Percentiles rank a stretch among this genome's conserved stretches.
Evolutionary conservation across 2,329 filamentous ascomycete species (phyloP).

Genomic region (Hypoxylon sp.): DNA sequence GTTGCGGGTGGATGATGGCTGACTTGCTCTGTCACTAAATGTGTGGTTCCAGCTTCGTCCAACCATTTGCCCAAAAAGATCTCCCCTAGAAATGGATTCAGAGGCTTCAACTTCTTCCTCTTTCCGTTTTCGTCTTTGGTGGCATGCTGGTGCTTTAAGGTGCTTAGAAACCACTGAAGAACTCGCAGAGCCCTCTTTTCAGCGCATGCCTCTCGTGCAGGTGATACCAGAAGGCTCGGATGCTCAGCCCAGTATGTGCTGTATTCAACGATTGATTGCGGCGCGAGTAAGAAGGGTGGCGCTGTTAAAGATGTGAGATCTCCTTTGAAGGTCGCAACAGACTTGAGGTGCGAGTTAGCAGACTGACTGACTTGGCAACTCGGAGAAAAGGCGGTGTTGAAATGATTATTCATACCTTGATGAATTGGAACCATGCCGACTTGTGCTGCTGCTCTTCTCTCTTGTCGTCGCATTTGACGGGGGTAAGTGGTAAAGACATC

Average conservation of each 20-base stretch:
- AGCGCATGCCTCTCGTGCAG: conserved; percentile 82
- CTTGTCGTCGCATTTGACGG: conserved; percentile 46
- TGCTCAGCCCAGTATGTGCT: conserved; percentile 88
- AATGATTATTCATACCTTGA: conserved; percentile 45
- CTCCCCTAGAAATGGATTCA: conserved; percentile 97
- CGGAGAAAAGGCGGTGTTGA: not conserved
- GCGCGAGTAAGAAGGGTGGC: conserved; percentile 85
- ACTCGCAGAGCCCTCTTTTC: conserved; percentile 87
- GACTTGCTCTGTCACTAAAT: conserved; percentile 94
- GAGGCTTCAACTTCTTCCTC: conserved; percentile 91
- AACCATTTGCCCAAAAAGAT: conserved; percentile 94
- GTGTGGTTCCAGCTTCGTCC: conserved; percentile 84
- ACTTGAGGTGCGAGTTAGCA: conserved; percentile 59
- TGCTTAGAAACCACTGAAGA: conserved; percentile 96
- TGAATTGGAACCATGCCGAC: conserved; percentile 52
- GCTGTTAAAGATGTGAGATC: conserved; percentile 86
- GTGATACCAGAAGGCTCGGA: conserved; percentile 83
- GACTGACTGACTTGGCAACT: not conserved
- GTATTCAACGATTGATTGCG: conserved; percentile 84
- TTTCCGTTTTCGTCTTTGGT: conserved; percentile 82
- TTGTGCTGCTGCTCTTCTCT: conserved; percentile 48
- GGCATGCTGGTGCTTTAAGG: conserved; percentile 87
- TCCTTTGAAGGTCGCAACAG: conserved; percentile 85
- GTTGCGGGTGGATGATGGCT: conserved; percentile 95
- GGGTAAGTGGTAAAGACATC: conserved; percentile 41